A percentile compares a stretch with the other conserved stretches of the same genome.
phyloP scores from a whole-genome alignment of 139 green algal species.

The Pleodorina starrii region DNA sequence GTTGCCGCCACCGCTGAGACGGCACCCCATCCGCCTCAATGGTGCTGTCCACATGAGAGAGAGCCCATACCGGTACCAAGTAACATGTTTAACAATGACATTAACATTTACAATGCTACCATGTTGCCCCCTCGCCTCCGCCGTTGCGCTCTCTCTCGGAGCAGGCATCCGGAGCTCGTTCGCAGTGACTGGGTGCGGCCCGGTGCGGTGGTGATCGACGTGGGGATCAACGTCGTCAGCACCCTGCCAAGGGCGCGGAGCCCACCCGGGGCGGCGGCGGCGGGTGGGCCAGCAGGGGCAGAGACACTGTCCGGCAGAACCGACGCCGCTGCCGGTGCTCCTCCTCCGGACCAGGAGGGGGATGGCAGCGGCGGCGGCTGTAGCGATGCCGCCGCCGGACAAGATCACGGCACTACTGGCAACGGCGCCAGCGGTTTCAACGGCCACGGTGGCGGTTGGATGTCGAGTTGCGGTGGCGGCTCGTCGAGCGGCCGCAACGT shows the following conservation, averaged over 20 bases:
- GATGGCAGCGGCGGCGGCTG: not conserved
- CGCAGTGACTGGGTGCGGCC: conserved; percentile 93
- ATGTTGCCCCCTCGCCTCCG: too few species aligned
- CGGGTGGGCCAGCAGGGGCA: not conserved
- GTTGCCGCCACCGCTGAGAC: too few species aligned
- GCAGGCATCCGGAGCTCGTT: conserved; percentile 84
- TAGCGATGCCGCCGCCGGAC: not conserved
- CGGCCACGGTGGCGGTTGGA: not conserved
- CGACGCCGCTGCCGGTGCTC: too few species aligned
- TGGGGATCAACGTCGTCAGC: conserved; percentile 95
- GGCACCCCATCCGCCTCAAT: too few species aligned
- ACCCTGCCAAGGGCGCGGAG: not conserved
- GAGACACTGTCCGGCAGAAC: too few species aligned
- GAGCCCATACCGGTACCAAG: too few species aligned
- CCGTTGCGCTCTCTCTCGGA: too few species aligned
- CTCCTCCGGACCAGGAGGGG: too few species aligned
- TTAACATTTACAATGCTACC: too few species aligned
- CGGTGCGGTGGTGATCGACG: conserved; percentile 93
- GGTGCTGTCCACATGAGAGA: too few species aligned
- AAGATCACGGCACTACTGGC: not conserved
- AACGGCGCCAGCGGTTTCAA: not conserved
- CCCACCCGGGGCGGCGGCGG: too few species aligned
- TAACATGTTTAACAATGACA: too few species aligned
- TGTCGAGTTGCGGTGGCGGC: not conserved
- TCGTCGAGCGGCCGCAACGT: not conserved